Percentiles rank a stretch among this genome's conserved stretches.
phyloP scores from a whole-genome alignment of 805 yeast genomes.

The Starmerella floris region DNA sequence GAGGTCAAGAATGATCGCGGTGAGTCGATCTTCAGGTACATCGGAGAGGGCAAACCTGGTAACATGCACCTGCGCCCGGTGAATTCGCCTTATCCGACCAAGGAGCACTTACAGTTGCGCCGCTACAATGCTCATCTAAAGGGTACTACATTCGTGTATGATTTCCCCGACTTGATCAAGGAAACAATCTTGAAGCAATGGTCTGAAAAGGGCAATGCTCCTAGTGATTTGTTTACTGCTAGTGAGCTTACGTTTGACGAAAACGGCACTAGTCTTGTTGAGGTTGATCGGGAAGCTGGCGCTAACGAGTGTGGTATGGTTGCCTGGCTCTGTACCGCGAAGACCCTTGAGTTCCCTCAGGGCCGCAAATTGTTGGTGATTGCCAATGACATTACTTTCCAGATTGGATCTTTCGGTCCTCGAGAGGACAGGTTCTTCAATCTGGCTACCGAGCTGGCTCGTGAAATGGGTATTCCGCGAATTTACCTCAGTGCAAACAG shows the following conservation, averaged over 20 bases:
- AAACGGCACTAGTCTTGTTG: slow-evolving; percentile 59
- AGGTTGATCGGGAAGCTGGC: slow-evolving; percentile 91
- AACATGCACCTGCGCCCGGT: slow-evolving; percentile 95
- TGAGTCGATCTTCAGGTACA: slow-evolving; percentile 93
- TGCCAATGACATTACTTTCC: slow-evolving; percentile 94
- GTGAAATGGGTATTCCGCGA: slow-evolving; percentile 86
- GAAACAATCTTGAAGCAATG: slow-evolving; percentile 80
- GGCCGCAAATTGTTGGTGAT: slow-evolving; percentile 89
- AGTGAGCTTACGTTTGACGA: slow-evolving; percentile 80
- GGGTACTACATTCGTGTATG: slow-evolving; percentile 97
- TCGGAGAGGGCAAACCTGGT: slow-evolving; percentile 69
- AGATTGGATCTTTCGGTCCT: slow-evolving; percentile 98
- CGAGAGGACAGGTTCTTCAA: slow-evolving; percentile 85
- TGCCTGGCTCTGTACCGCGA: slow-evolving; percentile 78
- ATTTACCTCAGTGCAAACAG: slow-evolving; percentile 94
- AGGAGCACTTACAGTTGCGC: slow-evolving; percentile 96
- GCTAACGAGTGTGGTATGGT: slow-evolving; percentile 95
- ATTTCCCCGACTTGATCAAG: slow-evolving; percentile 96
- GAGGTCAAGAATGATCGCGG: slow-evolving; percentile 87
- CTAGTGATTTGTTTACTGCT: slow-evolving; percentile 64
- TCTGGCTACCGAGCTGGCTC: slow-evolving; percentile 83
- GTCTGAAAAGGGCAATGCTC: slow-evolving; percentile 43
- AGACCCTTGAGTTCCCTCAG: slow-evolving; percentile 92
- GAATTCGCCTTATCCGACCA: slow-evolving; percentile 91
- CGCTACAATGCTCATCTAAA: slow-evolving; percentile 95